phyloP scores from a whole-genome alignment of 2,329 filamentous ascomycete species.

The Beauveria sp. region DNA sequence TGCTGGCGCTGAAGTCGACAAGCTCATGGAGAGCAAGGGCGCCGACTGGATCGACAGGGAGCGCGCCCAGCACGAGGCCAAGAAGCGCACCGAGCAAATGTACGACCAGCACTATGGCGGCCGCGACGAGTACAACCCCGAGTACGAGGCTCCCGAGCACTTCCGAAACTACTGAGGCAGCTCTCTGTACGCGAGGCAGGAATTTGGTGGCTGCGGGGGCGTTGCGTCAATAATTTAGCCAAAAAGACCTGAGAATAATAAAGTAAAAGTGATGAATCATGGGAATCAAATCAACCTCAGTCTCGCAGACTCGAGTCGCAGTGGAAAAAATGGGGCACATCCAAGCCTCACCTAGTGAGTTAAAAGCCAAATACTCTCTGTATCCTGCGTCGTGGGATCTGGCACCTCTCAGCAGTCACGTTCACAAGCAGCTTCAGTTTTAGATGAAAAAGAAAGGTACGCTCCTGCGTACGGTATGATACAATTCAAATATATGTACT shows the following conservation, averaged over 20 bases:
- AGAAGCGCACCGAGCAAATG: conserved; percentile 48
- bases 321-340: no score
- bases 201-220: no score
- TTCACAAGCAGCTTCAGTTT: not conserved
- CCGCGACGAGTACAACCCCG: conserved; percentile 46
- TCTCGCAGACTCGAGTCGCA: no score
- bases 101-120: conserved; percentile 56
- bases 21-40: conserved; percentile 65
- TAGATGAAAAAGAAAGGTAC: not conserved
- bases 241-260: not conserved
- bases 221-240: not conserved
- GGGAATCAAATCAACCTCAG: no score
- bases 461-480: not conserved
- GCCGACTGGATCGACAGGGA: conserved; percentile 50
- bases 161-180: not conserved
- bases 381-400: no score
- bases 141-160: conserved; percentile 1
- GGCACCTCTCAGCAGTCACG: not conserved
- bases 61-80: conserved; percentile 51
- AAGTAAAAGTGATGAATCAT: not conserved
- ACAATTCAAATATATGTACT: conserved; percentile 1
- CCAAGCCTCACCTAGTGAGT: no score
- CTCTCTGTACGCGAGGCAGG: no score
- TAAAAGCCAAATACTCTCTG: no score
- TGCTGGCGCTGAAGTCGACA: conserved; percentile 69